Evolutionary conservation across 805 yeast genomes (phyloP).

Genomic region (Debaryomyces tyrocola): DNA sequence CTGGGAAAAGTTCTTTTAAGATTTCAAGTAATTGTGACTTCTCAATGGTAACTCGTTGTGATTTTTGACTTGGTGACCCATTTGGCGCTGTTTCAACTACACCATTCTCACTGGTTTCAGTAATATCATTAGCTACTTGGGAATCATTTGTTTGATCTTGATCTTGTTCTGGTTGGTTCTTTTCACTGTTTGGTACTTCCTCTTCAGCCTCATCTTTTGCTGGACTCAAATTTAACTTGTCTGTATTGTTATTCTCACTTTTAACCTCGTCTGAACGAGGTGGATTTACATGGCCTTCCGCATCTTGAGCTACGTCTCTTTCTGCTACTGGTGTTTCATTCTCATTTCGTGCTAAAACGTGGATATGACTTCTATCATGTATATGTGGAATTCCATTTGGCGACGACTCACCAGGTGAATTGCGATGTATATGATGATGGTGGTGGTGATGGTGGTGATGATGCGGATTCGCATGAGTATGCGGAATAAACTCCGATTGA

Average conservation of each 20-base stretch:
- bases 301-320: no score
- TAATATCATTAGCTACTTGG: no score
- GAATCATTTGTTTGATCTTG: no score
- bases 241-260: no score
- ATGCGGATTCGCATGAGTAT: background rate
- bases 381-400: slow-evolving; percentile 7
- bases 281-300: no score
- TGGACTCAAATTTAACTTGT: no score
- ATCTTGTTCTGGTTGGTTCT: no score
- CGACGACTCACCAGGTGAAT: background rate
- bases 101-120: slow-evolving; percentile 31
- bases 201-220: no score
- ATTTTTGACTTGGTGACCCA: slow-evolving; percentile 39
- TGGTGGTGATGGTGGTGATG: slow-evolving; percentile 7
- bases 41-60: slow-evolving; percentile 12
- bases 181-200: no score
- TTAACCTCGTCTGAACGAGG: no score
- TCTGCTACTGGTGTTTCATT: no score
- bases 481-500: background rate
- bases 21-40: slow-evolving; percentile 20
- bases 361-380: slow-evolving; percentile 6
- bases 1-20: slow-evolving; percentile 27
- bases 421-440: slow-evolving; percentile 4
- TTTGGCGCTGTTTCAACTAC: slow-evolving; percentile 81
- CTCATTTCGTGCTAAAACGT: background rate